Evolutionary conservation across 2,329 filamentous ascomycete genomes (phyloP).

Genomic region (Exophiala viscosa): DNA sequence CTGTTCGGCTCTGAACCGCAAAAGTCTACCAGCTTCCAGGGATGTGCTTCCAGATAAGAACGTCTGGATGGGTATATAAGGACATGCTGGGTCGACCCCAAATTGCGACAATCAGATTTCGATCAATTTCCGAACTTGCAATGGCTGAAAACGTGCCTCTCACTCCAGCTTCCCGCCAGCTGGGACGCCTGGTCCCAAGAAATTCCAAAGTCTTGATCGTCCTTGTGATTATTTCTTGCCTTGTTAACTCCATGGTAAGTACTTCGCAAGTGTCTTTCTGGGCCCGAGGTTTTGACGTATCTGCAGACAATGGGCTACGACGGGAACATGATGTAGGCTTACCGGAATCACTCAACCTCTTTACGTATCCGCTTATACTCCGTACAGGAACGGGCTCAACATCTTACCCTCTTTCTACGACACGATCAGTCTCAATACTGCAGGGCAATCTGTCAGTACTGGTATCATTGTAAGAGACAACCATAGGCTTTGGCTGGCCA

Average conservation of each 20-base stretch:
- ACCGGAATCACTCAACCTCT: neutral
- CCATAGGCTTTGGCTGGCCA: neutral
- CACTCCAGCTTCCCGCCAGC: neutral
- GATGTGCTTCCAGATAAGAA: neutral
- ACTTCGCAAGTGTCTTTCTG: neutral
- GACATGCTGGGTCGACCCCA: neutral
- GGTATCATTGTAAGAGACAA: slow-evolving; percentile 13
- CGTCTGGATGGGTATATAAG: neutral
- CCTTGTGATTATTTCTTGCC: neutral
- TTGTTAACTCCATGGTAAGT: slow-evolving; percentile 7
- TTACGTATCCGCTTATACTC: neutral
- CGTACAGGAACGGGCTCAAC: slow-evolving; percentile 28
- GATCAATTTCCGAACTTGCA: neutral
- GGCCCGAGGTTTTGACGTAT: neutral
- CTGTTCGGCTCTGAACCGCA: neutral
- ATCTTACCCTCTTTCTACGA: slow-evolving; percentile 33
- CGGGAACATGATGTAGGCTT: slow-evolving; percentile 2
- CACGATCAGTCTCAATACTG: slow-evolving; percentile 33
- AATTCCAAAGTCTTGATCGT: neutral
- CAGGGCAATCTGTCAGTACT: slow-evolving; percentile 33
- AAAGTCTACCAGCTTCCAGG: neutral
- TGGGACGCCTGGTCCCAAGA: neutral
- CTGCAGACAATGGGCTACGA: slow-evolving; percentile 5
- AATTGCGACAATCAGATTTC: neutral
- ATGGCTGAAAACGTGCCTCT: neutral